phyloP scores from a whole-genome alignment of 345 rosid genomes.

The Eucalyptus dawsonii region DNA sequence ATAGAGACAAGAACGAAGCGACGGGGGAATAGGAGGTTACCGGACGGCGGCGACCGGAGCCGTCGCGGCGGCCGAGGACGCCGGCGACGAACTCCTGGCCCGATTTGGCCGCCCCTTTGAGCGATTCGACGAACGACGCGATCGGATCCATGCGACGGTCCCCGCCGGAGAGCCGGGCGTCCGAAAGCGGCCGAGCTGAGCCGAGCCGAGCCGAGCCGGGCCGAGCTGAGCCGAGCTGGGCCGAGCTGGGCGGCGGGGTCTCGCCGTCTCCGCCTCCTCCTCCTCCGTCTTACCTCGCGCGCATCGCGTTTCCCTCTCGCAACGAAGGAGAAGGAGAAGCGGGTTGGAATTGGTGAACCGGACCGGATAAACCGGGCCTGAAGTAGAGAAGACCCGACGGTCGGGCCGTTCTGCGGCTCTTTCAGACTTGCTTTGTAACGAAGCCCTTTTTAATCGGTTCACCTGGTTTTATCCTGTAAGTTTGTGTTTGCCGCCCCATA shows the following conservation, averaged over 20 bases:
- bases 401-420: too few relatives aligned
- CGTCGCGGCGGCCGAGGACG: slow-evolving; percentile 18
- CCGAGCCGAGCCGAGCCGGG: background rate
- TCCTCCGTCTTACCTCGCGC: background rate
- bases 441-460: background rate
- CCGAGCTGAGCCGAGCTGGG: background rate
- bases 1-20: background rate
- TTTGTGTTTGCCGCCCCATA: too few relatives aligned
- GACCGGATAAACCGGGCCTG: too few relatives aligned
- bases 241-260: background rate
- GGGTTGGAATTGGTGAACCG: too few relatives aligned
- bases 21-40: slow-evolving; percentile 8
- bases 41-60: slow-evolving; percentile 47
- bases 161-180: background rate
- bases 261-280: background rate
- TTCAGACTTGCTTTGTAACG: background rate
- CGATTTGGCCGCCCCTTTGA: slow-evolving; percentile 36
- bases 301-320: background rate
- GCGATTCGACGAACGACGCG: slow-evolving; percentile 26
- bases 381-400: too few relatives aligned
- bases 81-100: slow-evolving; percentile 31
- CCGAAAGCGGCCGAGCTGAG: background rate
- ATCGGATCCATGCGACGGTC: slow-evolving; percentile 43
- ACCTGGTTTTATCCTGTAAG: background rate
- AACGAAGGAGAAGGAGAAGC: background rate